phyloP scores from a whole-genome alignment of 2,329 filamentous ascomycete genomes.

The Penicillium sp. region DNA sequence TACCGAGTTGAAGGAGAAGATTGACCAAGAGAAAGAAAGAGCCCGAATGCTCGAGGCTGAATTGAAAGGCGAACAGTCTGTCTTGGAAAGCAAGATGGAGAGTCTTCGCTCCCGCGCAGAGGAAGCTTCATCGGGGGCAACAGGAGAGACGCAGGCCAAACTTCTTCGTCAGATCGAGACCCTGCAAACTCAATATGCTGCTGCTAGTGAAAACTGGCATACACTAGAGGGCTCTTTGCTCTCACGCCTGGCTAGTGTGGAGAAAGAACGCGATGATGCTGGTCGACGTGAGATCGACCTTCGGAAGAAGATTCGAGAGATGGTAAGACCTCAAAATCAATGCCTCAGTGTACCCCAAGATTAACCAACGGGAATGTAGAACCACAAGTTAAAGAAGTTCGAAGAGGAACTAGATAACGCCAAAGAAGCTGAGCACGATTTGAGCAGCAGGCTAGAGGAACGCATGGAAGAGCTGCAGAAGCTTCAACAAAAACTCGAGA shows the following conservation, averaged over 20 bases:
- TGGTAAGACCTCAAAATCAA: conserved; percentile 47
- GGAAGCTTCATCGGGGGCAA: conserved; percentile 73
- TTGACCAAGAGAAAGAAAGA: conserved; percentile 63
- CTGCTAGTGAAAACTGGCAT: conserved; percentile 95
- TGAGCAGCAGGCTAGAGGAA: conserved; percentile 51
- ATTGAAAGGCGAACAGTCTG: conserved; percentile 64
- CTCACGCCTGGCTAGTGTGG: conserved; percentile 64
- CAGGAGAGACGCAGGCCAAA: conserved; percentile 78
- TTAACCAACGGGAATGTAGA: conserved; percentile 38
- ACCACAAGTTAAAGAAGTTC: conserved; percentile 56
- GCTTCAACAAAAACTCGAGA: conserved; percentile 34
- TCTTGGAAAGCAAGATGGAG: conserved; percentile 82
- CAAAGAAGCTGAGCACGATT: conserved; percentile 37
- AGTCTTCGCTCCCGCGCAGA: conserved; percentile 75
- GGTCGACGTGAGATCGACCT: conserved; percentile 74
- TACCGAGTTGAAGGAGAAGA: conserved; percentile 63
- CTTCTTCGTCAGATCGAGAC: conserved; percentile 89
- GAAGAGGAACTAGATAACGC: conserved; percentile 75
- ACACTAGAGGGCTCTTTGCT: conserved; percentile 82
- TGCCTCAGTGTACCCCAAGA: not conserved
- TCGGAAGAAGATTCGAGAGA: conserved; percentile 78
- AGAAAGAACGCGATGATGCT: conserved; percentile 85
- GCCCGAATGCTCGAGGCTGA: conserved; percentile 63
- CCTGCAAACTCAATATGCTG: conserved; percentile 85
- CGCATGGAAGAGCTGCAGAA: conserved; percentile 53